Percentiles rank a stretch among this genome's conserved stretches.
Evolutionary conservation across 768 basidiomycete species (phyloP).

Genomic region (Russula abietina): DNA sequence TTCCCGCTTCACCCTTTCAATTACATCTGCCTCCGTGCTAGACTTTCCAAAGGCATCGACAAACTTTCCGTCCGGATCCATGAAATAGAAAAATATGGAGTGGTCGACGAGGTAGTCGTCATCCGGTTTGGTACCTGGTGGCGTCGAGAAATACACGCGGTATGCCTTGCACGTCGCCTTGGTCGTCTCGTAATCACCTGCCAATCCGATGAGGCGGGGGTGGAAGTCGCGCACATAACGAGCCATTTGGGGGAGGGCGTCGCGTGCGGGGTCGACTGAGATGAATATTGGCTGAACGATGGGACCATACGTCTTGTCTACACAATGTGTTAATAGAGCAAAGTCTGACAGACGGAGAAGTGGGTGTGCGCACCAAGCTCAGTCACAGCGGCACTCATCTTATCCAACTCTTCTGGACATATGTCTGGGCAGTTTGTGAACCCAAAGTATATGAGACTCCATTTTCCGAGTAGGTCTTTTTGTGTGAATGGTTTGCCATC

Average conservation of each 20-base stretch:
- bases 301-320: constrained; percentile 64
- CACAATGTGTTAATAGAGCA: neutral
- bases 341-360: neutral
- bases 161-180: constrained; percentile 92
- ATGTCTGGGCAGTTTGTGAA: constrained; percentile 99
- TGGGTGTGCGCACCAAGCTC: constrained; percentile 50
- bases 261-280: constrained; percentile 93
- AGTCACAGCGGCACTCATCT: constrained; percentile 74
- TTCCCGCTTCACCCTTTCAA: constrained; percentile 53
- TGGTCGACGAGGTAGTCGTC: constrained; percentile 98
- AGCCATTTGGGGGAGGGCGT: constrained; percentile 55
- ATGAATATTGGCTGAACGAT: constrained; percentile 89
- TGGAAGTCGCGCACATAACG: constrained; percentile 83
- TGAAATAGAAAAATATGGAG: constrained; percentile 95
- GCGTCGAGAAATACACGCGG: constrained; percentile 97
- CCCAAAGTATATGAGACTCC: constrained; percentile 94
- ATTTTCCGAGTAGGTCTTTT: constrained; percentile 78
- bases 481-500: constrained; percentile 70
- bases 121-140: constrained; percentile 74
- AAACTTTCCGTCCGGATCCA: constrained; percentile 92
- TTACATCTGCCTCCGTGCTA: constrained; percentile 61
- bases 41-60: constrained; percentile 95
- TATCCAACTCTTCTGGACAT: constrained; percentile 96
- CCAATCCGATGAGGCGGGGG: constrained; percentile 80
- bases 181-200: constrained; percentile 76